Base-by-base conservation (phyloP, 495 filamentous ascomycete species). In the Talaromyces adpressus region DNA sequence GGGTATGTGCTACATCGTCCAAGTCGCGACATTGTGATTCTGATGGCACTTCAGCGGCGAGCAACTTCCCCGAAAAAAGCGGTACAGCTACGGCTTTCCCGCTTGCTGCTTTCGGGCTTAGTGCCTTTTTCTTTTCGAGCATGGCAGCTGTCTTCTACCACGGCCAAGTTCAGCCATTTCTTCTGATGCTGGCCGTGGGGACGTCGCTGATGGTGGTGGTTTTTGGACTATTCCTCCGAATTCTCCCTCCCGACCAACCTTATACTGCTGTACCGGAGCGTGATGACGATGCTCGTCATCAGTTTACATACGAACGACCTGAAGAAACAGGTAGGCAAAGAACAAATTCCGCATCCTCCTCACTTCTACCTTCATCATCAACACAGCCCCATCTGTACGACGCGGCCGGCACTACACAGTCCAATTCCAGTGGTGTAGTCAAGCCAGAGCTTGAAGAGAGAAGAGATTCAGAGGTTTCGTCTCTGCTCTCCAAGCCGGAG, bases 21-120 rank as follows among this genome's bases (percentile, higher is more conserved):
- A 56, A 57, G 9, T 62, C 66, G 66, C n/a, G 65, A 32, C 7
- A 36, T 14, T 20, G 9, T 8, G 4, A 59, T 32, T 27, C 60
- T 58, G 23, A 29, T 52, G 9, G 53, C 11, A 12, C 20, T 60
- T 2, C 77, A 81, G 93, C 91, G 63, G 93, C 95, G 34, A 79
- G 93, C 49, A 98, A 98, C 73, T 98, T 92, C 82, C 95, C 93
- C 2, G 81, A 87, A 36, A 89, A 96, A 69, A 86, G 94, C 52
- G 94, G 95, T 61, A 97, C 93, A 20, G 94, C 94, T 14, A 98
- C 94, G 6, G 92, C 91, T 2, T 91, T 98, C 70, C 93, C 94
- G 6, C 77, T 98, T 53, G 87, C 93, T 49, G 92, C 91, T 4
- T 97, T 98, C 72, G 94, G 94, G 25, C 80, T 98, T 32, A 97